Evolutionary conservation across 805 yeast species (phyloP), one percentile per base, ranked within the genome.

Genomic region (Ogataea sp.): DNA sequence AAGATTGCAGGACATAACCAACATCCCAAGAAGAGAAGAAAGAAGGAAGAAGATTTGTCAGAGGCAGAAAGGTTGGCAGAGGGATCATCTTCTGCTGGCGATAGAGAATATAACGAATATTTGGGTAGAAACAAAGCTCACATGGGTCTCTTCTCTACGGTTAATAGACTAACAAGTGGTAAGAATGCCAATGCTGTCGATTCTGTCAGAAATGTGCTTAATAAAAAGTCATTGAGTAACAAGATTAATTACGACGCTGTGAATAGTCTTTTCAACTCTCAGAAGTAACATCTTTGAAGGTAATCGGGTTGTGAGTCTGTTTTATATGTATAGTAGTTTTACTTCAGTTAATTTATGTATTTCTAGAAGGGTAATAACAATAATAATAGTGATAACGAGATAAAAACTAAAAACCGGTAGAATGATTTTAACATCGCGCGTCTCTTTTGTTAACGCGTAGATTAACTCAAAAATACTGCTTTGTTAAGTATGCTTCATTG

Each of bases 221-320:
- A 76, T 47, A 83, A 80, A 59, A 80, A 85, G 52, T 69, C 83
- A 6, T 79, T 82, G 47, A 85, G 96, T 21, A 83, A 81, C 62
- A 93, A 93, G 67, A 83, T 93, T 59, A 93, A 93, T 59, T 93
- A 93, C 58, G 79, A 73, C 36, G 88, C 90, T 4, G 74, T 90
- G 39, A 80, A 79, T 45, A 75, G 70, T 43, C 56, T 73, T 46
- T 71, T 62, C 34, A 58, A 55, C 16, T 20, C n/a, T 13, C 21
- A 16, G n/a, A 18, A n/a, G n/a, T n/a, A n/a, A n/a, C n/a, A n/a
- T n/a, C n/a, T n/a, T n/a, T n/a, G n/a, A n/a, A n/a, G n/a, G n/a
- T n/a, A n/a, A n/a, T n/a, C n/a, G n/a, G n/a, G n/a, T n/a, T n/a
- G n/a, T n/a, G n/a, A n/a, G n/a, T n/a, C n/a, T n/a, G n/a, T n/a